Conservation (phyloP, 163 green algal species). For the Chlamydomonas reinhardtii region DNA sequence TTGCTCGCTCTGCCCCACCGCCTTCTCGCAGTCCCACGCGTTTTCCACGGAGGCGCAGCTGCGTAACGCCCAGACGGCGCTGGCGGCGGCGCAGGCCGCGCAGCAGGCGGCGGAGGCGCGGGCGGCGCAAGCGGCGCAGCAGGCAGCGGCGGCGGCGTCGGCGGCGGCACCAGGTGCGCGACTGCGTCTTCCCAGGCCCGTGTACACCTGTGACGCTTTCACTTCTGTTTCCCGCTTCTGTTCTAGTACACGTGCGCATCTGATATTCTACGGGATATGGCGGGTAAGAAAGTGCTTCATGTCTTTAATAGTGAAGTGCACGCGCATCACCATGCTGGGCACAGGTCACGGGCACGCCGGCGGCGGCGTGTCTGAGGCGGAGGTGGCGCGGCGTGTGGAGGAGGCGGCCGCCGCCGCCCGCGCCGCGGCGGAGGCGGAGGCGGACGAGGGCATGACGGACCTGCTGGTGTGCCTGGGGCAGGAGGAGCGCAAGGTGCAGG, state of each 20-base stretch:
- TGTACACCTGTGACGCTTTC: no score
- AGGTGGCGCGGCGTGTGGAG: constrained; percentile 43
- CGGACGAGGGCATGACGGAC: constrained; percentile 83
- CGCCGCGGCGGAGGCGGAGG: constrained; percentile 63
- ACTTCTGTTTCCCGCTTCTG: no score
- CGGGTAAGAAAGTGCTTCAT: no score
- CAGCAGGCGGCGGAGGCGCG: constrained; percentile 5
- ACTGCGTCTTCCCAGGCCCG: no score
- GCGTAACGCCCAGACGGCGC: constrained; percentile 16
- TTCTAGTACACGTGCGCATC: no score
- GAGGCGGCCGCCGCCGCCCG: constrained; percentile 36
- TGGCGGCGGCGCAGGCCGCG: constrained; percentile 22
- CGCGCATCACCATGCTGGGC: no score
- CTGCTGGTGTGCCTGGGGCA: constrained; percentile 75
- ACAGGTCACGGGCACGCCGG: background rate
- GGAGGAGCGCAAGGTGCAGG: constrained; percentile 56
- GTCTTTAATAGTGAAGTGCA: no score
- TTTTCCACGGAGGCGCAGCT: constrained; percentile 73
- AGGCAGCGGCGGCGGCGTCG: background rate
- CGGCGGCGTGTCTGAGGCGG: constrained; percentile 15
- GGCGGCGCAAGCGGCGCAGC: background rate
- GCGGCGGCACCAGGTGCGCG: constrained; percentile 53
- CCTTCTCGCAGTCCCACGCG: constrained; percentile 54
- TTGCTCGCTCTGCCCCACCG: no score
- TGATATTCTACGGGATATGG: no score